These are phyloP conservation scores for Chrysoporthe deuterocubensis DNA, from an alignment of 2,329 filamentous ascomycete genomes.

Conservation along the genomic window DNA sequence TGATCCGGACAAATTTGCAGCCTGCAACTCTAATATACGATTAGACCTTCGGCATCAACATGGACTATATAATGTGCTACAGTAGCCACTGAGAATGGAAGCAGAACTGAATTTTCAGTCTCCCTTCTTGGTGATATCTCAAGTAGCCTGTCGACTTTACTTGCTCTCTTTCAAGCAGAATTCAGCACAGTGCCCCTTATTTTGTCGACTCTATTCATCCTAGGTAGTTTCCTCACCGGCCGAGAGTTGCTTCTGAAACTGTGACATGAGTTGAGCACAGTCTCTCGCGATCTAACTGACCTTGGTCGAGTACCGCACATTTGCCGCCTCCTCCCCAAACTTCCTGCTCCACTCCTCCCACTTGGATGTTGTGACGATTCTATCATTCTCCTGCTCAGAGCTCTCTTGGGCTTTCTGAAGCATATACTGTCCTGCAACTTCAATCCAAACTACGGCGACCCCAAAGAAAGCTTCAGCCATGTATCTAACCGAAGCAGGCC, in stretches of 20 bases:
- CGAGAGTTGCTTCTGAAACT: background rate
- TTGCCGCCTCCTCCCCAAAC: conserved; percentile 16
- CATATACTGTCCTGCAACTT: conserved; percentile 2
- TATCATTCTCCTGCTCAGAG: no score
- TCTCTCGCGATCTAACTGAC: background rate
- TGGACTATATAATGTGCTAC: background rate
- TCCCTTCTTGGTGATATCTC: no score
- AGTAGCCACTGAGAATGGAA: no score
- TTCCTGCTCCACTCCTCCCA: conserved; percentile 11
- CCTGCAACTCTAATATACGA: no score
- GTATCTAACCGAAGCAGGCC: background rate
- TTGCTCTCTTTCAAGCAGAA: no score
- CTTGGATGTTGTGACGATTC: background rate
- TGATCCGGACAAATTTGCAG: background rate
- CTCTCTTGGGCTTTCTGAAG: background rate
- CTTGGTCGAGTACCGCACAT: background rate
- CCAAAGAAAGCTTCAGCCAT: conserved; percentile 16
- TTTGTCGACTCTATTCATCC: background rate
- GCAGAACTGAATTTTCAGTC: no score
- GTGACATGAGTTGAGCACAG: conserved; percentile 5
- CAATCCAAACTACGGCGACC: conserved; percentile 16
- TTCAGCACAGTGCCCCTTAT: no score
- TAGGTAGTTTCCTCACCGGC: background rate
- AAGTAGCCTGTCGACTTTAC: no score
- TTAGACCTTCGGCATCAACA: background rate